Evolutionary conservation across 2,329 filamentous ascomycete genomes (phyloP).

Genomic region (Hypoxylon sp.): DNA sequence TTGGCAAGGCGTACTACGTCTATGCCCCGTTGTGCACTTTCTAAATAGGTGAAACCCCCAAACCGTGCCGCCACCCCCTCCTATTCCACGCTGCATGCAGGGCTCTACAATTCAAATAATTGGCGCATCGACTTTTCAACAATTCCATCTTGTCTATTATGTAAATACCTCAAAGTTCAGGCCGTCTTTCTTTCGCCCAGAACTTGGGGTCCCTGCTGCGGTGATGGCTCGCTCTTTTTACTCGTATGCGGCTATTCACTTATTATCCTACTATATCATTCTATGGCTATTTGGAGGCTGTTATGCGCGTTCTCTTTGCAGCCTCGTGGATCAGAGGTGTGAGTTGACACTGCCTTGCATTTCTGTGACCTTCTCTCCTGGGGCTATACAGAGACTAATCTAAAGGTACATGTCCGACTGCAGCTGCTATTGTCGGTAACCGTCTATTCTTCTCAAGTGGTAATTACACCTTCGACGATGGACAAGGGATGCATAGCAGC

Average conservation of each 20-base stretch:
- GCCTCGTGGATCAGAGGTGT: slow-evolving; percentile 43
- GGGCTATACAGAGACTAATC: neutral
- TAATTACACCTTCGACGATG: slow-evolving; percentile 43
- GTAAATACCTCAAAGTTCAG: neutral
- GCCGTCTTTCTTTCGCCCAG: neutral
- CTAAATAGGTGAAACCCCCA: neutral
- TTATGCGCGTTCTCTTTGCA: slow-evolving; percentile 31
- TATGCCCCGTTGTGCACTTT: too few species aligned
- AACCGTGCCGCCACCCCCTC: too few species aligned
- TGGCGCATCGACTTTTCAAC: neutral
- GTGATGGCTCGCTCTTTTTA: slow-evolving; percentile 1
- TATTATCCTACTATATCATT: neutral
- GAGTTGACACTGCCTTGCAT: slow-evolving; percentile 12
- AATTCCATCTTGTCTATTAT: neutral
- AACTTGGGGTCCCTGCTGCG: neutral
- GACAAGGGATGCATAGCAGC: slow-evolving; percentile 22
- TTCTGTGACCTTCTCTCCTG: neutral
- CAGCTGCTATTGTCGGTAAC: slow-evolving; percentile 42
- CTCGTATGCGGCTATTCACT: neutral
- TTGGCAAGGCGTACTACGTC: too few species aligned
- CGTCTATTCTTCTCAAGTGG: slow-evolving; percentile 45
- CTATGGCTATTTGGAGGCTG: neutral
- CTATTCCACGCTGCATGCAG: too few species aligned
- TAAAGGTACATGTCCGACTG: slow-evolving; percentile 10
- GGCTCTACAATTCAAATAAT: neutral